Base-by-base conservation (phyloP, 257 asterid species). In the Mentha longifolia region DNA sequence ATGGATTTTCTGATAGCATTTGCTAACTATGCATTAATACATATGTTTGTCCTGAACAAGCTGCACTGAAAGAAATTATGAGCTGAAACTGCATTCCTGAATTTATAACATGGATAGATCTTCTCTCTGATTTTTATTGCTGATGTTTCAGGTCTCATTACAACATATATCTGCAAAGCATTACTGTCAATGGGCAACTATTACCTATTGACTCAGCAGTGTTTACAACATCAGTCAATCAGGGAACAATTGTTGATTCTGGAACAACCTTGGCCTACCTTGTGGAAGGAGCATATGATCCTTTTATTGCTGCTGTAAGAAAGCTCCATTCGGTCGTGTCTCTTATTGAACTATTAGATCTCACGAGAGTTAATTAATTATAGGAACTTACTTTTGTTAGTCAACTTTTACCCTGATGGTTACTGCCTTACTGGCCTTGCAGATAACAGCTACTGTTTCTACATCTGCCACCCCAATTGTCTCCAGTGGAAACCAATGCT, bases 221-320 rank as follows among this genome's bases (percentile, higher is more conserved):
- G 19, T 76, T 76, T 70, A 56, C 76, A 25, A 76, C 80, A 20
- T 70, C 80, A 45, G 64, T 70, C 63, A 76, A 58, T 63, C 75
- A 70, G 68, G 80, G 80, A 46, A 76, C 80, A 51, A 76, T 76
- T 37, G 76, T 76, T 35, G 80, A 76, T 70, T 76, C 80, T 70
- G 80, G 80, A 76, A 92, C 98, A 73, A 92, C 98, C 73, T 82
- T 92, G 78, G 88, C 92, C 14, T 92, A 90, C 82, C 96, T 92
- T 66, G 95, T 87, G 25, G 85, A 79, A 68, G 95, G 83, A 74
- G 98, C 97, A 55, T 92, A 85, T 80, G 95, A 88, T 74, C 93
- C 96, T 67, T 80, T 92, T 74, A 86, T 88, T 77, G 74, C 78
- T 75, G 87, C 96, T 55, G 97, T 92, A 90, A 85, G 39, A 71